A percentile compares a stretch with the other conserved stretches of the same genome.
These are phyloP conservation scores for Cordyceps cicadae DNA, from an alignment of 2,329 filamentous ascomycete species.

Conservation along the genomic window DNA sequence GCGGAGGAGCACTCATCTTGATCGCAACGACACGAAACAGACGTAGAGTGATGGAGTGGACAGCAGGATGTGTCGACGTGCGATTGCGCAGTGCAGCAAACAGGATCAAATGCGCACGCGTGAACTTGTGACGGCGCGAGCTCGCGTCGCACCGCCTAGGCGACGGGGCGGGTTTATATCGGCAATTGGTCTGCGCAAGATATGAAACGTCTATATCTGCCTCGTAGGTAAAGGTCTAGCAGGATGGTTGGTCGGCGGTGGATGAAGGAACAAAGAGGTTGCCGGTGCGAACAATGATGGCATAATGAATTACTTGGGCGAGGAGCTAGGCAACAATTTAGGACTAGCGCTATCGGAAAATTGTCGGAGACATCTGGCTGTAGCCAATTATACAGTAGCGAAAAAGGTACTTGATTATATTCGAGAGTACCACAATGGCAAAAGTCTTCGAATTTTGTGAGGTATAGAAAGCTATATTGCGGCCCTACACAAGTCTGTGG, in stretches of 20 bases:
- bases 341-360: no score
- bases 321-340: no score
- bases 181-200: conserved; percentile 4
- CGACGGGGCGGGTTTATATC: not conserved
- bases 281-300: not conserved
- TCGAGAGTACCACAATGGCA: no score
- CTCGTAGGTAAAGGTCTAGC: not conserved
- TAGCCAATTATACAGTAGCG: no score
- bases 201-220: no score
- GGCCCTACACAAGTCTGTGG: no score
- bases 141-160: conserved; percentile 6
- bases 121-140: not conserved
- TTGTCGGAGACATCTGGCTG: no score
- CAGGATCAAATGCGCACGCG: conserved; percentile 11
- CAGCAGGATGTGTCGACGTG: not conserved
- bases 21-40: conserved; percentile 11
- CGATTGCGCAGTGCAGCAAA: conserved; percentile 7
- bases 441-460: no score
- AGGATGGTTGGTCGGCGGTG: not conserved
- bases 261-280: not conserved
- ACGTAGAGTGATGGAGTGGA: not conserved
- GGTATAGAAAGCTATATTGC: no score
- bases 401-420: no score
- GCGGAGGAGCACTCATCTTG: conserved; percentile 37
- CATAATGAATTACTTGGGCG: not conserved